phyloP scores from a whole-genome alignment of 441 rosid genomes.

The Syzygium syzygioides region DNA sequence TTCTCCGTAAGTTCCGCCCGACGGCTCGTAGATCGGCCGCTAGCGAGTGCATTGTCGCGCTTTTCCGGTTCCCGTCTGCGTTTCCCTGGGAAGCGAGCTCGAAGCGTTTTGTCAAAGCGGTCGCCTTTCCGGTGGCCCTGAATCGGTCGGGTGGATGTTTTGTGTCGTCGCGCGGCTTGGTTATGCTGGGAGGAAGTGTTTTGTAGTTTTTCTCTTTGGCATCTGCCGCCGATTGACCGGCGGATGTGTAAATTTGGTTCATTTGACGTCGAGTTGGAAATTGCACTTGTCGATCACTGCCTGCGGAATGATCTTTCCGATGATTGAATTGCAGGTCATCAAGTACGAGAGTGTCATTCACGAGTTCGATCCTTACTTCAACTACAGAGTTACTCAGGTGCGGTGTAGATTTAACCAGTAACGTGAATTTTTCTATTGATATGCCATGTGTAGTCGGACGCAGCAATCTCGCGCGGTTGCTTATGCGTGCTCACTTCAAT shows the following conservation, averaged over 20 bases:
- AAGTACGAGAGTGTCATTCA: slow-evolving; percentile 97
- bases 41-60: not conserved
- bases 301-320: not conserved
- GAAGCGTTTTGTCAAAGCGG: not conserved
- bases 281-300: not conserved
- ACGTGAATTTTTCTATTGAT: not conserved
- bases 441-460: not conserved
- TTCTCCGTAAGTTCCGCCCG: slow-evolving; percentile 68
- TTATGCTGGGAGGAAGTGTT: not conserved
- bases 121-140: not conserved
- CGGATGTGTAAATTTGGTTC: not conserved
- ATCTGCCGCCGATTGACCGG: not conserved
- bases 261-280: not conserved
- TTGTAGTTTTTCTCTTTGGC: not conserved
- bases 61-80: not conserved
- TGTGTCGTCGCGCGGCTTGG: not conserved
- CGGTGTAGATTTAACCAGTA: not conserved
- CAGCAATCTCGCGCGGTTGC: not conserved
- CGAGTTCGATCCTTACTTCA: slow-evolving; percentile 98
- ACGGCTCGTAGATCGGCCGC: slow-evolving; percentile 23
- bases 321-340: slow-evolving; percentile 59
- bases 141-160: not conserved
- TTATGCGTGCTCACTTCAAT: not conserved
- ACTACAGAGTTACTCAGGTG: slow-evolving; percentile 98
- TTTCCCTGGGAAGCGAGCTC: not conserved